phyloP scores from a whole-genome alignment of 2,329 filamentous ascomycete genomes.

The Neopestalotiopsis clavispora region DNA sequence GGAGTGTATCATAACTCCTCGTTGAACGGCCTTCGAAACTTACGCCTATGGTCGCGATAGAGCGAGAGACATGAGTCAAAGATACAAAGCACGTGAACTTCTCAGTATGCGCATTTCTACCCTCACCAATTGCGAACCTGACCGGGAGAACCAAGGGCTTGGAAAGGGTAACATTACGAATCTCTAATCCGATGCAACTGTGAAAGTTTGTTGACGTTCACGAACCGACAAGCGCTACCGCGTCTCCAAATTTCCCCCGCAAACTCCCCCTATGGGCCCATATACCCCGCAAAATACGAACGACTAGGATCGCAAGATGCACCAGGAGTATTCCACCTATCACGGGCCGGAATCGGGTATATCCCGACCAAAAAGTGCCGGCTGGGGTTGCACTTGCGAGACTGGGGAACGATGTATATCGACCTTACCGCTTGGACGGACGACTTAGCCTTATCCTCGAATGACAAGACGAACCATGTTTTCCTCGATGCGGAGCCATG shows the following conservation, averaged over 20 bases:
- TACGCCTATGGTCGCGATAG: too few species aligned
- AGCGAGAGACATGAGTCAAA: too few species aligned
- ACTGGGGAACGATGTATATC: not conserved
- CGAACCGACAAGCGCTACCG: not conserved
- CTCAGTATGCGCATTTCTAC: not conserved
- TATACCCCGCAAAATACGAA: not conserved
- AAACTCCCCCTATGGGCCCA: not conserved
- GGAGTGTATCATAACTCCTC: too few species aligned
- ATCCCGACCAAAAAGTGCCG: not conserved
- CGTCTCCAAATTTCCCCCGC: not conserved
- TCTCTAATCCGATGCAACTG: not conserved
- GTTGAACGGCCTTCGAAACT: too few species aligned
- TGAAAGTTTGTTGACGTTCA: not conserved
- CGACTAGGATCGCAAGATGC: not conserved
- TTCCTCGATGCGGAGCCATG: not conserved
- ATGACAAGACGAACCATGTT: not conserved
- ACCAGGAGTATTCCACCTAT: not conserved
- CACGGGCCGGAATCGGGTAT: not conserved
- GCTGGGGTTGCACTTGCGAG: not conserved
- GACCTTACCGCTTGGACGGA: slow-evolving; percentile 5
- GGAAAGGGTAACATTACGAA: not conserved
- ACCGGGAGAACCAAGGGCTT: not conserved
- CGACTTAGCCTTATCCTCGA: not conserved
- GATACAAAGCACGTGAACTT: not conserved
- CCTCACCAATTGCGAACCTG: not conserved